phyloP scores from a whole-genome alignment of 1,139 yeast species.

The Hansenula anomala region DNA sequence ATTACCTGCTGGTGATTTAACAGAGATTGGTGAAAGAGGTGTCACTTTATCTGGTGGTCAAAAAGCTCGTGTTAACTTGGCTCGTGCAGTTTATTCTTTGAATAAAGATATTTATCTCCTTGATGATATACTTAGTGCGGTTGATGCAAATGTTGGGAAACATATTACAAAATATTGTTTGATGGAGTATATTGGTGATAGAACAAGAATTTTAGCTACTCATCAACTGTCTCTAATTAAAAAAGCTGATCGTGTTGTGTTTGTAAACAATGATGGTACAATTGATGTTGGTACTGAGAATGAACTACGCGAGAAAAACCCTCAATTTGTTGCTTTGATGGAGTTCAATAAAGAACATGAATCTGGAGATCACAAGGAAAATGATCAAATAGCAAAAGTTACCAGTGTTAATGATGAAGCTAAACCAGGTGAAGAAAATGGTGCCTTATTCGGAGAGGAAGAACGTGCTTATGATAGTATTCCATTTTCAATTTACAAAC shows the following conservation, averaged over 20 bases:
- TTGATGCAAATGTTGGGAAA: conserved; percentile 86
- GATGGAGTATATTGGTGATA: conserved; percentile 47
- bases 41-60: conserved; percentile 92
- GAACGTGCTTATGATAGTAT: conserved; percentile 46
- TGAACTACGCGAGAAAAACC: conserved; percentile 39
- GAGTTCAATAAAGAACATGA: conserved; percentile 35
- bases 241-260: conserved; percentile 65
- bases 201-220: conserved; percentile 77
- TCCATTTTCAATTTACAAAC: conserved; percentile 37
- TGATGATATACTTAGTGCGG: conserved; percentile 89
- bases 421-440: conserved; percentile 24
- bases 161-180: conserved; percentile 73
- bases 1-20: conserved; percentile 75
- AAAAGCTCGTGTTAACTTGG: conserved; percentile 70
- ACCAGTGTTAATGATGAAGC: conserved; percentile 20
- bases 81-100: conserved; percentile 81
- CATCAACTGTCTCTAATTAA: conserved; percentile 73
- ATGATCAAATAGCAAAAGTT: conserved; percentile 19
- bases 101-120: conserved; percentile 60
- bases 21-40: conserved; percentile 93
- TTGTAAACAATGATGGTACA: conserved; percentile 62
- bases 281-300: conserved; percentile 51
- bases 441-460: conserved; percentile 40
- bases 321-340: conserved; percentile 49
- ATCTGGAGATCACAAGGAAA: conserved; percentile 28